Percentiles rank a stretch among this genome's conserved stretches.
These are phyloP conservation scores for Paecilomyces variotii DNA, from an alignment of 2,329 filamentous ascomycete genomes.

Conservation along the genomic window DNA sequence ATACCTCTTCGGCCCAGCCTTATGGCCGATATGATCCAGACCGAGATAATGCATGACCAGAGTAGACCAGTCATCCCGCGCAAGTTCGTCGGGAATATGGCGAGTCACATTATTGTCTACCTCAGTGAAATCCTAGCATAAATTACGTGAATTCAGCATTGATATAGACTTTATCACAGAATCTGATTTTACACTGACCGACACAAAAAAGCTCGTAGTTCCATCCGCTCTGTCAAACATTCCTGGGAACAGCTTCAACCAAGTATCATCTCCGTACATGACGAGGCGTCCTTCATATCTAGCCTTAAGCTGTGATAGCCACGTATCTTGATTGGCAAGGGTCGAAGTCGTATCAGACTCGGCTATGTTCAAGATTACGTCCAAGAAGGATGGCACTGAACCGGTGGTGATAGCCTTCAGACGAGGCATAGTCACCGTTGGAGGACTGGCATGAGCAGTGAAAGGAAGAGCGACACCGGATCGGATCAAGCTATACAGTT, in stretches of 20 bases:
- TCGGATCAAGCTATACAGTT: conserved; percentile 61
- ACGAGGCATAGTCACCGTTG: conserved; percentile 96
- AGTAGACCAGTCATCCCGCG: conserved; percentile 75
- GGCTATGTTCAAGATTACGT: conserved; percentile 92
- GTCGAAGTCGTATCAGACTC: conserved; percentile 89
- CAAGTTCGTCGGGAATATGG: conserved; percentile 70
- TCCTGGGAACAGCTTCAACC: conserved; percentile 89
- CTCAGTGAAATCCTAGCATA: conserved; percentile 78
- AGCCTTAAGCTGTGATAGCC: conserved; percentile 85
- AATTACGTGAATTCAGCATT: conserved; percentile 7
- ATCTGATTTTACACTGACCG: conserved; percentile 51
- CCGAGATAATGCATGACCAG: conserved; percentile 95
- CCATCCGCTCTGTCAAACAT: conserved; percentile 84
- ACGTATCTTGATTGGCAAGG: conserved; percentile 82
- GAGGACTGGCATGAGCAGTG: conserved; percentile 90
- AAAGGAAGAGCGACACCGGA: conserved; percentile 80
- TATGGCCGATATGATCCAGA: conserved; percentile 95
- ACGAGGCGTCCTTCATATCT: conserved; percentile 64
- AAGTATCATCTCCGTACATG: conserved; percentile 97
- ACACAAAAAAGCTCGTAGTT: conserved; percentile 96
- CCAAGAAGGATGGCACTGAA: conserved; percentile 95
- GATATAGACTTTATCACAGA: not conserved
- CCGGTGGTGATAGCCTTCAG: conserved; percentile 97
- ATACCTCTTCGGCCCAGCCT: conserved; percentile 77
- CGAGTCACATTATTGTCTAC: conserved; percentile 96